Conservation (phyloP, 2,329 filamentous ascomycete genomes). For the Verticillium albo-atrum region DNA sequence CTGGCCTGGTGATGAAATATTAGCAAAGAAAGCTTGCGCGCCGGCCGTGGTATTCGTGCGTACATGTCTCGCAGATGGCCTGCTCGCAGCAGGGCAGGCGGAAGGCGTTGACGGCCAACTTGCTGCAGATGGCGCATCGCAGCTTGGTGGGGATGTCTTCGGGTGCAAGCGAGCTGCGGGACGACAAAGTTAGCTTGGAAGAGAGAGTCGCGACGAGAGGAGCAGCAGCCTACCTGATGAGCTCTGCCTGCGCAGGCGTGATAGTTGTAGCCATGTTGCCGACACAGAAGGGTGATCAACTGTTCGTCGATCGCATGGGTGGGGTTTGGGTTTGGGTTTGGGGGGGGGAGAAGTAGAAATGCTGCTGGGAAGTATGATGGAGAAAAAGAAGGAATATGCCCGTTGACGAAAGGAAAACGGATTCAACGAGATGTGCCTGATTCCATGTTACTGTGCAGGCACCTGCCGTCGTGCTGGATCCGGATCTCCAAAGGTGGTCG, state of each 20-base stretch:
- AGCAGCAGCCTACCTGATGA: slow-evolving; percentile 44
- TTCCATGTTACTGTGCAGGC: not conserved
- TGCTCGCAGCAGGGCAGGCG: slow-evolving; percentile 94
- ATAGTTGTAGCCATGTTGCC: slow-evolving; percentile 23
- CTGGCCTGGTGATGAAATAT: slow-evolving; percentile 58
- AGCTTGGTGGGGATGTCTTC: slow-evolving; percentile 95
- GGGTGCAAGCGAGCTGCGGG: slow-evolving; percentile 63
- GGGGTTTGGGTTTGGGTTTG: not conserved
- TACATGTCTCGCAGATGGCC: slow-evolving; percentile 87
- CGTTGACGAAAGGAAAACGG: not conserved
- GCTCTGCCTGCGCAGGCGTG: slow-evolving; percentile 51
- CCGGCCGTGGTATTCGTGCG: slow-evolving; percentile 23
- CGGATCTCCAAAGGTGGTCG: not conserved
- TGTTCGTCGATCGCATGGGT: slow-evolving; percentile 10
- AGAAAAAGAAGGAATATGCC: not conserved
- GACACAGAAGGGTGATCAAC: slow-evolving; percentile 6
- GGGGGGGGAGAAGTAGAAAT: not conserved
- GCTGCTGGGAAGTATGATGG: not conserved
- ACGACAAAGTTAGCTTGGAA: slow-evolving; percentile 8
- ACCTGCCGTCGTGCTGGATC: not conserved
- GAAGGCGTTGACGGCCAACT: slow-evolving; percentile 84
- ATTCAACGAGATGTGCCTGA: slow-evolving; percentile 4
- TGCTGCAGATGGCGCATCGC: slow-evolving; percentile 89
- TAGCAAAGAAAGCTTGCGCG: not conserved
- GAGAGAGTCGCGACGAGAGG: not conserved